Evolutionary conservation across 2,329 filamentous ascomycete species (phyloP).

Genomic region (Diplodia seriata): DNA sequence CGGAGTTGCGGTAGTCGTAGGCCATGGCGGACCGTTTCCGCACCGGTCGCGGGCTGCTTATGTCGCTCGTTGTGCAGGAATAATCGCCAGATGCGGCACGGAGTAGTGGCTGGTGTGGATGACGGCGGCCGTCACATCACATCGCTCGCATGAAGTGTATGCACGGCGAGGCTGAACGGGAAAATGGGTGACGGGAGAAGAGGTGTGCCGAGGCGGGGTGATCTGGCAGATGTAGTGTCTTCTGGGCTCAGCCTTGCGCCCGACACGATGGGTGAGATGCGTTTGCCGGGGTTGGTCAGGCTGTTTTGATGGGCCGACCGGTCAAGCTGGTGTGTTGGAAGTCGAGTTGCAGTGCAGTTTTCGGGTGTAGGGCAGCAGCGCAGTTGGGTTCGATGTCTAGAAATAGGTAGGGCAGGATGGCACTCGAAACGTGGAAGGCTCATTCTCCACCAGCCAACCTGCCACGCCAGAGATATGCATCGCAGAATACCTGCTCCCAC

Average conservation of each 20-base stretch:
- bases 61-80: conserved; percentile 28
- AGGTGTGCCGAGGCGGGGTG: conserved; percentile 25
- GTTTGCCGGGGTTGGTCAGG: conserved; percentile 6
- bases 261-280: not conserved
- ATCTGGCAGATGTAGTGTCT: conserved; percentile 26
- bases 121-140: conserved; percentile 23
- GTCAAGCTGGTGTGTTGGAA: conserved; percentile 23
- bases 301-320: conserved; percentile 18
- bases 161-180: conserved; percentile 29
- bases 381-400: conserved; percentile 25
- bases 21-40: conserved; percentile 43
- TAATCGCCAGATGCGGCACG: conserved; percentile 19
- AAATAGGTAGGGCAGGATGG: conserved; percentile 19
- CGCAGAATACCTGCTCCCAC: conserved; percentile 14
- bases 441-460: conserved; percentile 24
- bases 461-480: conserved; percentile 21
- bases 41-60: conserved; percentile 23
- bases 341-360: not conserved
- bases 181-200: conserved; percentile 18
- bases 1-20: conserved; percentile 50
- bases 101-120: conserved; percentile 22
- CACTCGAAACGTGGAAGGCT: conserved; percentile 9
- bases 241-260: conserved; percentile 27
- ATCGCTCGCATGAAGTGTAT: conserved; percentile 24
- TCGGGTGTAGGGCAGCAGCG: conserved; percentile 15